Evolutionary conservation across 2,329 filamentous ascomycete species (phyloP), one percentile per base, ranked within the genome.

Genomic region (Teratosphaeria zuluensis): DNA sequence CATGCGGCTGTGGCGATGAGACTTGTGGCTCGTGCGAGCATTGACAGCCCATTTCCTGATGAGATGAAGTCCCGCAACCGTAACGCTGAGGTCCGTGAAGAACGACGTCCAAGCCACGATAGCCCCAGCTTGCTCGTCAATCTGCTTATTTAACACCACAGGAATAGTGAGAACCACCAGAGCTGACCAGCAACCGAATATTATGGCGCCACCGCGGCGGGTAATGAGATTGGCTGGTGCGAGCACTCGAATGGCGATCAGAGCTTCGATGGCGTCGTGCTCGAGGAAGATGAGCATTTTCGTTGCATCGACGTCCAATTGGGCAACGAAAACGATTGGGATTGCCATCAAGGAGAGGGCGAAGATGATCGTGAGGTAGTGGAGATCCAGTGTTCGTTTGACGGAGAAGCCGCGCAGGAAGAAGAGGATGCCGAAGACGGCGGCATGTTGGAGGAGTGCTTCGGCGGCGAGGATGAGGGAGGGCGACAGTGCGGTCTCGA

Each of bases 271-370:
- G 21, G 59, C 59, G 28, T 58, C 61, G 54, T 63, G 61, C 53
- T 64, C 62, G 33, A 61, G 61, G 54, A 64, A 64, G 57, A 61
- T 60, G 16, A 55, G 60, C 4, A 63, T 51, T 51, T 61, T 63
- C 6, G 56, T 28, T 4, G 32, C n/a, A 19, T 62, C 61, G 21
- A 61, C 56, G 31, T 56, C 31, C 9, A 55, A 28, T 19, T 63
- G 55, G 6, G 54, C 21, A 6, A 64, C 56, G 56, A 63, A 63
- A 21, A 63, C 24, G 14, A 64, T 31, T n/a, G 61, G 59, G 5
- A 59, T 33, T 1, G 55, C 53, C 7, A 63, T 42, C 59, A 60
- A 55, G 2, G 56, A 55, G 32, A 60, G 51, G 16, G 61, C 59
- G 53, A 64, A 63, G 55, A 61, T 19, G 21, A 61, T 54, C 52